phyloP scores from a whole-genome alignment of 2,329 filamentous ascomycete species.

The Alternaria viburni region DNA sequence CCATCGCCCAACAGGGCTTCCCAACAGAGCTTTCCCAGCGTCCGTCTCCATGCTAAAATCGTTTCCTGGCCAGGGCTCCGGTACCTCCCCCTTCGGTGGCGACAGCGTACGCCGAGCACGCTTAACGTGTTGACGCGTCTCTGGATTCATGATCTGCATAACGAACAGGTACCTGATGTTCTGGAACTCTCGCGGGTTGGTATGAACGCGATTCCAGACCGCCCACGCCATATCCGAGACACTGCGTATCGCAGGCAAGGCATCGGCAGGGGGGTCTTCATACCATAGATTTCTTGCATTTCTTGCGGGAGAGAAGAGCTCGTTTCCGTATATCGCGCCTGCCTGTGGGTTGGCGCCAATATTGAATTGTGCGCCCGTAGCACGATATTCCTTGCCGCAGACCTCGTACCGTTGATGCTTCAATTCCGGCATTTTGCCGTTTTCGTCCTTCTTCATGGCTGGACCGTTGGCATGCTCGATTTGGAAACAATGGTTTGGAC shows the following conservation, averaged over 20 bases:
- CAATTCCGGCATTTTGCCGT: background rate
- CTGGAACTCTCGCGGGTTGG: background rate
- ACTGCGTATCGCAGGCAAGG: constrained; percentile 14
- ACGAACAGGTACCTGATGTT: constrained; percentile 25
- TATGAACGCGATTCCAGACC: constrained; percentile 19
- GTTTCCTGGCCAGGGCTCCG: constrained; percentile 20
- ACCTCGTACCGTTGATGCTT: constrained; percentile 21
- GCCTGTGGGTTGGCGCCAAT: constrained; percentile 17
- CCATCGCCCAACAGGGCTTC: constrained; percentile 20
- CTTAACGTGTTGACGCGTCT: constrained; percentile 7
- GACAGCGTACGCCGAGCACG: constrained; percentile 7
- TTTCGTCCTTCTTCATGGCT: background rate
- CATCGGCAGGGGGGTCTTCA: background rate
- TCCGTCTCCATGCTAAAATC: constrained; percentile 23
- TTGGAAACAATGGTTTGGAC: constrained; percentile 20
- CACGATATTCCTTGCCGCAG: constrained; percentile 12
- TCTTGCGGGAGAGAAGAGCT: background rate
- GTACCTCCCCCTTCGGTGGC: constrained; percentile 5
- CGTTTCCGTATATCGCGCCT: constrained; percentile 12
- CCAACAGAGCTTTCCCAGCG: constrained; percentile 23
- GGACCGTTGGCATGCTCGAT: constrained; percentile 20
- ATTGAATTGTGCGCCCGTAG: constrained; percentile 3
- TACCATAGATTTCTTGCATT: too few species aligned
- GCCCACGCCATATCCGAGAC: constrained; percentile 30
- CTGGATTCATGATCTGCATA: background rate